Evolutionary conservation across 768 basidiomycete species (phyloP), one percentile per base, ranked within the genome.

Genomic region (Tulasnella sp.): DNA sequence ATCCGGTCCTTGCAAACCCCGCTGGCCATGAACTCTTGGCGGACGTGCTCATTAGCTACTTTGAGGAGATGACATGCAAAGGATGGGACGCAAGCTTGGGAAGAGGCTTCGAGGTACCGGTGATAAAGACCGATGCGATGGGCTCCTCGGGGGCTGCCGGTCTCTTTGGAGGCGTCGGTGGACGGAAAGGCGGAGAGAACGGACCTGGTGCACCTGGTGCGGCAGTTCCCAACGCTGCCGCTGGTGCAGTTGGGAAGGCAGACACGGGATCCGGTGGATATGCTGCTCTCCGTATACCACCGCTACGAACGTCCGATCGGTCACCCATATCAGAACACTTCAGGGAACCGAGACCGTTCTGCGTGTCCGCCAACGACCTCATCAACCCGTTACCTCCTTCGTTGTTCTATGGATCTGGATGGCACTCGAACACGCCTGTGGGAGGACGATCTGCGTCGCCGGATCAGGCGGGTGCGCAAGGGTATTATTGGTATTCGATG

Each of bases 381-480:
- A 90, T 99, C 71, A 97, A 98, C 73, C 96, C 96, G 1, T 78
- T 98, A 0, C 95, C 95, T n/a, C 82, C 85, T 0, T 89, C 88
- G 29, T 73, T 97, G 65, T 98, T 98, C 75, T 88, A 86, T 63
- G 96, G 93, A 29, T 85, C 86, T 0, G 96, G 96, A 4, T 99
- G 95, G 95, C 77, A 79, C 62, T 80, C 80, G 0, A 80, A 78
- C 67, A 89, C 93, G 70, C 90, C 87, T 0, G 70, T 78, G 1
- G 72, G 77, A 61, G 45, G 26, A 51, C 70, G 76, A 49, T 60
- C 53, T 15, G 53, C 43, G 66, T 71, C 74, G 55, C 66, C 71
- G 45, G 71, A 64, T n/a, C 38, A 47, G 23, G 60, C 51, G 10
- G 77, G 34, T 41, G 67, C 69, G 67, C 80, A 75, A 60, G 79